Conservation (phyloP, 164 flowering plant genomes). For the Platanus orientalis region DNA sequence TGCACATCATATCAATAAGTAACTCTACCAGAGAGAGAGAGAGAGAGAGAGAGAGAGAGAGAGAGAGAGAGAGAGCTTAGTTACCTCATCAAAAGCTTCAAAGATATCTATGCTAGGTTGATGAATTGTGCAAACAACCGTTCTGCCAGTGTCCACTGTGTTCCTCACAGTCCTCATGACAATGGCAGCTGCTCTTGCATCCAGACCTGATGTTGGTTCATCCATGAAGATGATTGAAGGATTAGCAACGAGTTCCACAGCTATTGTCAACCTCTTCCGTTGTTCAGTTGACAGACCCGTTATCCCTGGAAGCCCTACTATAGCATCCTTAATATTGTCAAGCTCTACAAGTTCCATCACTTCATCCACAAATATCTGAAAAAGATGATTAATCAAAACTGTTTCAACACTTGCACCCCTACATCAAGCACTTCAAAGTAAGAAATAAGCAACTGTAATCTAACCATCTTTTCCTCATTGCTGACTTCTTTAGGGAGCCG, state of each 20-base stretch:
- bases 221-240: constrained; percentile 99
- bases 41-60: neutral
- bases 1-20: neutral
- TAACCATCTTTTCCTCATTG: constrained; percentile 75
- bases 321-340: constrained; percentile 71
- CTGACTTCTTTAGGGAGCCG: constrained; percentile 77
- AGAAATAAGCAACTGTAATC: neutral
- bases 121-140: constrained; percentile 98
- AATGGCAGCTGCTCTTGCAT: constrained; percentile 99
- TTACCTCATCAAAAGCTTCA: constrained; percentile 97
- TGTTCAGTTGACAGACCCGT: constrained; percentile 97
- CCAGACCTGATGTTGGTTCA: constrained; percentile 99
- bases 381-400: neutral
- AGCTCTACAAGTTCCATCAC: constrained; percentile 96
- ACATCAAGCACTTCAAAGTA: neutral
- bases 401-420: neutral
- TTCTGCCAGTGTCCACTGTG: constrained; percentile 98
- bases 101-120: constrained; percentile 99
- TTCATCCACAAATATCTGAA: constrained; percentile 86
- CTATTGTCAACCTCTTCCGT: constrained; percentile 94
- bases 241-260: constrained; percentile 98
- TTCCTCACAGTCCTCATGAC: constrained; percentile 98
- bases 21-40: too few species aligned
- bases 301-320: constrained; percentile 92
- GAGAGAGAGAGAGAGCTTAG: neutral